Percentiles rank a stretch among this genome's conserved stretches.
These are phyloP conservation scores for Magnaporthales sp. DNA, from an alignment of 2,329 filamentous ascomycete species.

Conservation along the genomic window DNA sequence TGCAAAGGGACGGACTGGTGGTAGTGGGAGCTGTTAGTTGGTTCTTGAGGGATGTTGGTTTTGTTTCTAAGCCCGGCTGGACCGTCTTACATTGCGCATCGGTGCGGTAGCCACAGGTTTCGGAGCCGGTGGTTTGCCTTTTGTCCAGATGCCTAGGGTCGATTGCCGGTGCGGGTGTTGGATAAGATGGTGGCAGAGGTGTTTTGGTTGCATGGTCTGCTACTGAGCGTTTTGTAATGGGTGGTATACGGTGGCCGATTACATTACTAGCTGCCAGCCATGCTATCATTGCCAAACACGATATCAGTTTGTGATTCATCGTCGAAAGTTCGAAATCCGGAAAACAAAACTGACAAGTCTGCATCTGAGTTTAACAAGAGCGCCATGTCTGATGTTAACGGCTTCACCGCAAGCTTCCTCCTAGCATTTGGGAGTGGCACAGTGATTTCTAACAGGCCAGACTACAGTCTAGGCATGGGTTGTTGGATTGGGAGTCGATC, in stretches of 20 bases:
- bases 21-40: background rate
- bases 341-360: background rate
- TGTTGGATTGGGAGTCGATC: background rate
- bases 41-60: too few species aligned
- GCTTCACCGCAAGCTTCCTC: background rate
- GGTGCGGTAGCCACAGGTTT: constrained; percentile 1
- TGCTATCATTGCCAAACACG: background rate
- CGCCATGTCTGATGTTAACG: background rate
- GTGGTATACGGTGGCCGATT: background rate
- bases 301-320: background rate
- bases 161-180: background rate
- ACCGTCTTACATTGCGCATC: constrained; percentile 5
- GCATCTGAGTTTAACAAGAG: background rate
- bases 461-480: background rate
- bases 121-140: background rate
- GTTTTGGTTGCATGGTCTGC: background rate
- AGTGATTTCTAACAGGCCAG: background rate
- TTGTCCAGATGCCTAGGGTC: background rate
- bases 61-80: too few species aligned
- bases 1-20: background rate
- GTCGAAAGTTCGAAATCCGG: background rate
- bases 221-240: background rate
- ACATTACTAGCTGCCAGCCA: background rate
- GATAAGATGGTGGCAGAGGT: background rate
- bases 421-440: background rate